phyloP scores from a whole-genome alignment of 139 green algal genomes.

The Auxenochlorella pyrenoidosa region DNA sequence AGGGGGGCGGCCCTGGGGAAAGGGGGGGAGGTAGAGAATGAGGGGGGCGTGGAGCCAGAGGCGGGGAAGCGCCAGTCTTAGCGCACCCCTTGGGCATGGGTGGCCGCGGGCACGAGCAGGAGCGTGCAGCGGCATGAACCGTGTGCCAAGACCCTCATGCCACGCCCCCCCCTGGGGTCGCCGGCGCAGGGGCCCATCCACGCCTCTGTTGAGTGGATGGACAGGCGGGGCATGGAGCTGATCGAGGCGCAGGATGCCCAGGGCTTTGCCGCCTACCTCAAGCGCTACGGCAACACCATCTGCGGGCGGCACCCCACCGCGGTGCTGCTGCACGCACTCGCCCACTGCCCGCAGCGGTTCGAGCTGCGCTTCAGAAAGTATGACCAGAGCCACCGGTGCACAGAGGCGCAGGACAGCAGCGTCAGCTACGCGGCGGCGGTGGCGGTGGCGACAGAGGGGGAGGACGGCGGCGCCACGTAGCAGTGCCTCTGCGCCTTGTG shows the following conservation, averaged over 20 bases:
- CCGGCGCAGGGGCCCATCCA: constrained; percentile 83
- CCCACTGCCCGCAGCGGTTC: constrained; percentile 32
- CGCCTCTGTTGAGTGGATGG: constrained; percentile 87
- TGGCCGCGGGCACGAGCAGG: too few species aligned
- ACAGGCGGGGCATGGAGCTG: constrained; percentile 83
- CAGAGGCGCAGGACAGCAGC: constrained; percentile 64
- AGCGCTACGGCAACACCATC: constrained; percentile 89
- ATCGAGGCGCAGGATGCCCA: constrained; percentile 83
- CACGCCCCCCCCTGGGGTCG: too few species aligned
- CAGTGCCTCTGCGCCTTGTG: too few species aligned
- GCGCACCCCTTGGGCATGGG: too few species aligned
- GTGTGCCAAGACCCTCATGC: too few species aligned
- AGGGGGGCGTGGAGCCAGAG: too few species aligned
- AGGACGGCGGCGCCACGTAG: background rate
- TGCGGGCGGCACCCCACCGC: constrained; percentile 96
- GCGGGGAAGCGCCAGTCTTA: too few species aligned
- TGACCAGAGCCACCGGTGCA: constrained; percentile 77
- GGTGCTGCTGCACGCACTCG: constrained; percentile 84
- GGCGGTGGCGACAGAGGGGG: constrained; percentile 19
- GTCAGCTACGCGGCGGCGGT: constrained; percentile 86
- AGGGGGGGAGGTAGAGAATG: background rate
- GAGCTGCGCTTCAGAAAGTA: constrained; percentile 77
- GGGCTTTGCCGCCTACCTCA: constrained; percentile 77
- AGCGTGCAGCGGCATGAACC: too few species aligned
- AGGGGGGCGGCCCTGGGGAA: background rate